Conservation (phyloP, 768 basidiomycete species). For the Pisolithus tinctorius region DNA sequence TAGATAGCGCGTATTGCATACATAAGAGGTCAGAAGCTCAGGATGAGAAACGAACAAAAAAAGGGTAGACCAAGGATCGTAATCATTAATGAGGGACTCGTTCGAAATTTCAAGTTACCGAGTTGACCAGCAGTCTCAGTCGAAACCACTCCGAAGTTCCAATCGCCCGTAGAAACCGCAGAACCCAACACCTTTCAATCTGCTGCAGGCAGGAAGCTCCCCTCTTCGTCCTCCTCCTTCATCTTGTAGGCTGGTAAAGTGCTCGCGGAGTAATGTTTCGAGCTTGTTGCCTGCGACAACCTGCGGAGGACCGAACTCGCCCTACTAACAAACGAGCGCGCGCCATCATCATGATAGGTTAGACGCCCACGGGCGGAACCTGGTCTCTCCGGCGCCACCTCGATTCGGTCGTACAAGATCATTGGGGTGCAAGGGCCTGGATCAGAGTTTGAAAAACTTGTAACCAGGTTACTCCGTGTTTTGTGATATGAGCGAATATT, state of each 20-base stretch:
- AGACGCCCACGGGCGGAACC: constrained; percentile 20
- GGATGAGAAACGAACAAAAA: no score
- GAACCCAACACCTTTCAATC: neutral
- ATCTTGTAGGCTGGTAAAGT: constrained; percentile 3
- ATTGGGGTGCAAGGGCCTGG: neutral
- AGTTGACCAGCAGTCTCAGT: neutral
- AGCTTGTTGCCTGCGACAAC: constrained; percentile 16
- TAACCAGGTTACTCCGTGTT: constrained; percentile 21
- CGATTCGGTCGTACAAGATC: neutral
- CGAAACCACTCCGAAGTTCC: neutral
- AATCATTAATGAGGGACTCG: no score
- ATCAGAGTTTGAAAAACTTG: constrained; percentile 14
- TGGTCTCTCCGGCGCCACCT: constrained; percentile 5
- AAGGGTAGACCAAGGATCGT: no score
- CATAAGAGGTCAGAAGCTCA: no score
- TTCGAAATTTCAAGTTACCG: neutral
- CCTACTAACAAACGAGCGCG: constrained; percentile 19
- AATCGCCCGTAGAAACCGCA: neutral
- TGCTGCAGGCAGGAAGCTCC: neutral
- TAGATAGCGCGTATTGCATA: no score
- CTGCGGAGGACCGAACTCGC: constrained; percentile 22
- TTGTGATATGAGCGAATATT: neutral
- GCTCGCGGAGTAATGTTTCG: constrained; percentile 4
- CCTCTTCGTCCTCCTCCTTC: constrained; percentile 4
- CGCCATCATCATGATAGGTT: constrained; percentile 5